These are phyloP conservation scores for Colletotrichum musae DNA, from an alignment of 2,329 filamentous ascomycete genomes.

Conservation along the genomic window DNA sequence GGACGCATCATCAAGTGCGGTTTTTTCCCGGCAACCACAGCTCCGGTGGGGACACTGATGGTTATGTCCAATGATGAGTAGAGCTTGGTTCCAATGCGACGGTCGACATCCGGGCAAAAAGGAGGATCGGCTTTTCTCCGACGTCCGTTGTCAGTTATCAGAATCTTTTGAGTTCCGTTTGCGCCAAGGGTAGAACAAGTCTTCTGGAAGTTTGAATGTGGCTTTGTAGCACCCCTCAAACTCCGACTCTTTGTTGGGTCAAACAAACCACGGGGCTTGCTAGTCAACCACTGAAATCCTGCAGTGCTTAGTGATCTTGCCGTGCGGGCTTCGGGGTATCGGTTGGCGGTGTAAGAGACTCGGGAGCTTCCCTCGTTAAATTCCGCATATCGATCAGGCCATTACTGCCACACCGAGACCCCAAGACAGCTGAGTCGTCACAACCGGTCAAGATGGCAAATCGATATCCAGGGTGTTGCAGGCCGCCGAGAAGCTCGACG, in stretches of 20 bases:
- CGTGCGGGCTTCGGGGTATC: background rate
- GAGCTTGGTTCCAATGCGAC: slow-evolving; percentile 16
- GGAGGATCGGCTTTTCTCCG: slow-evolving; percentile 19
- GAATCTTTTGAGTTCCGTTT: slow-evolving; percentile 14
- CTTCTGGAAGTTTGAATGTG: slow-evolving; percentile 16
- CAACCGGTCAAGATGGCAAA: slow-evolving; percentile 7
- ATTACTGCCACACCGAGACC: slow-evolving; percentile 24
- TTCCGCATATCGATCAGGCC: slow-evolving; percentile 15
- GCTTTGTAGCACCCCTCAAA: slow-evolving; percentile 11
- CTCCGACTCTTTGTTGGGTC: background rate
- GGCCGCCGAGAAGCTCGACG: background rate
- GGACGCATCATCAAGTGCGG: no score
- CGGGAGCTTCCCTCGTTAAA: slow-evolving; percentile 21
- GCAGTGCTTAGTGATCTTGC: no score
- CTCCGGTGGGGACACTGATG: background rate
- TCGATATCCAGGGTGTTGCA: slow-evolving; percentile 4
- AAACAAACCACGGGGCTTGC: no score
- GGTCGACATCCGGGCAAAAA: slow-evolving; percentile 14
- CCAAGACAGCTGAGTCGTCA: background rate
- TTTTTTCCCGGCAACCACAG: no score
- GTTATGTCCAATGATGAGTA: slow-evolving; percentile 15
- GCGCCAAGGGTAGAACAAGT: slow-evolving; percentile 1
- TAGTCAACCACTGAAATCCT: no score
- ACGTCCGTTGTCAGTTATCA: slow-evolving; percentile 35
- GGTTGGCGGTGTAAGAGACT: slow-evolving; percentile 23